Base-by-base conservation (phyloP, 2,329 filamentous ascomycete genomes). In the Phialocephala sp. region DNA sequence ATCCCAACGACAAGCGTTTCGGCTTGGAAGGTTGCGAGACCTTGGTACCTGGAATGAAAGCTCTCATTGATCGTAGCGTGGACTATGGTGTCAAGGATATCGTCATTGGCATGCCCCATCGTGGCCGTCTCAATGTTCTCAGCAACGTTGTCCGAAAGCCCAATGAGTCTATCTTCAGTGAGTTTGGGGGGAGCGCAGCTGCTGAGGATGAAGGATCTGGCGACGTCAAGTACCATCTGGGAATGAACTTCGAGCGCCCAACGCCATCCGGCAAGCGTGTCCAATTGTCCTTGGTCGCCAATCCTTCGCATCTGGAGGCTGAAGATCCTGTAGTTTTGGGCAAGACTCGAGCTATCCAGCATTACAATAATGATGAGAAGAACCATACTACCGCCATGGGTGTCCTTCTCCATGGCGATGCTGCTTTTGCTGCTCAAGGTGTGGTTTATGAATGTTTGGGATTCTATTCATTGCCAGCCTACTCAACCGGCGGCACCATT, bases 231-330 rank as follows among this genome's bases (percentile, higher is more conserved):
- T 99, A 99, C 83, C 95, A 99, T 83, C 84, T 99, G 76, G 95
- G 95, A 77, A 99, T 99, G 95, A 99, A 99, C 85, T 99, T 99
- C 73, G 95, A 99, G 84, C 93, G 95, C 69, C 95, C 95, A 62
- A 99, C 95, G 11, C 95, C 95, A 66, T 98, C 94, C 52, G 95
- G 95, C 75, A 98, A 98, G 87, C 95, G 95, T 70, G 95, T 99
- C n/a, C 95, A 99, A 83, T 89, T 99, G 62, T 99, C 95, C 68
- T 88, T 99, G 59, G 95, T 99, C 67, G 95, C 95, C 82, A 99
- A 99, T 80, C 95, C 95, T 45, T 99, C 95, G 64, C 95, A 99
- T 85, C 84, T 99, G 76, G 95, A 99, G 82, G 95, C 95, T 59
- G 95, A 99, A 81, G 95, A 99, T 78, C 95, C 95, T 9, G 95